A percentile compares a stretch with the other conserved stretches of the same genome.
Evolutionary conservation across 2,329 filamentous ascomycete species (phyloP).

Genomic region (Neocucurbitaria cava): DNA sequence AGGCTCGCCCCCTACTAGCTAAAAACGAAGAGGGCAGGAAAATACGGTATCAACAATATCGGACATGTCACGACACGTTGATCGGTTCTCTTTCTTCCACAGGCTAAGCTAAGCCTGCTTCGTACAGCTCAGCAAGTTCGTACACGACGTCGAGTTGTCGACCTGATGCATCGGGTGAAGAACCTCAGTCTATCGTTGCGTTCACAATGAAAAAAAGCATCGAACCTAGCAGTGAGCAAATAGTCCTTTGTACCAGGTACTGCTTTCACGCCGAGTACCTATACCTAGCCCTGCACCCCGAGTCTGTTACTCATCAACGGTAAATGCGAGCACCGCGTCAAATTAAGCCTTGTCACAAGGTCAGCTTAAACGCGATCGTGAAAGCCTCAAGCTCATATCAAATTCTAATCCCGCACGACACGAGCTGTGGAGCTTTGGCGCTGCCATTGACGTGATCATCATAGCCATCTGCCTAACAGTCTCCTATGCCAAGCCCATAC

Average conservation of each 20-base stretch:
- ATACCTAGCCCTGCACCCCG: too few species aligned
- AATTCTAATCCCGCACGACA: background rate
- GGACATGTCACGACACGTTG: conserved; percentile 1
- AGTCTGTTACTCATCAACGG: too few species aligned
- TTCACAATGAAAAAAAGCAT: too few species aligned
- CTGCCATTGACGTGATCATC: background rate
- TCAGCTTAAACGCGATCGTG: background rate
- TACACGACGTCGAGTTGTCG: too few species aligned
- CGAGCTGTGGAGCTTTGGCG: background rate
- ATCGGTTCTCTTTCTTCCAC: background rate
- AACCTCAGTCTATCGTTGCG: too few species aligned
- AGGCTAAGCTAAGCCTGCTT: background rate
- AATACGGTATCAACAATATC: too few species aligned
- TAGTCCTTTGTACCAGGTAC: too few species aligned
- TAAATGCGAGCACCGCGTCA: background rate
- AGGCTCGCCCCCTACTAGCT: too few species aligned
- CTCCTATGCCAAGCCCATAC: conserved; percentile 5
- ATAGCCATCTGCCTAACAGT: background rate
- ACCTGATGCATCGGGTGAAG: too few species aligned
- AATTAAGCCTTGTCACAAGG: background rate
- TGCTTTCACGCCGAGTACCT: too few species aligned
- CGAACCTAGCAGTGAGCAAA: too few species aligned
- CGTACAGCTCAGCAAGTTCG: background rate
- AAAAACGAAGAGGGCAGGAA: too few species aligned
- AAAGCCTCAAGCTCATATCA: background rate